Evolutionary conservation across 1,139 yeast species (phyloP).

Genomic region (Taphrina wiesneri): DNA sequence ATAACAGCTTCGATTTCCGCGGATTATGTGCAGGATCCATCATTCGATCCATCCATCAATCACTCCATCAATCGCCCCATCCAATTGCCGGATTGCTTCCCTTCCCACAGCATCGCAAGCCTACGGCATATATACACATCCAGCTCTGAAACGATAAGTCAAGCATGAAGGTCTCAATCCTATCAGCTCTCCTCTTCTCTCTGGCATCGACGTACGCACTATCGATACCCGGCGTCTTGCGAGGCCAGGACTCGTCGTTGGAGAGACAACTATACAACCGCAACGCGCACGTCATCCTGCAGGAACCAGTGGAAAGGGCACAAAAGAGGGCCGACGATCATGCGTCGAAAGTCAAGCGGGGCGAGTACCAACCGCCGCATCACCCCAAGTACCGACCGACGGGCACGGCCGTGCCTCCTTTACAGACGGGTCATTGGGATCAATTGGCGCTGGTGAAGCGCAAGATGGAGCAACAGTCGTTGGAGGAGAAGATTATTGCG

Average conservation of each 20-base stretch:
- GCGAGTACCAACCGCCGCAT: constrained; percentile 22
- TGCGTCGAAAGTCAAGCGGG: constrained; percentile 11
- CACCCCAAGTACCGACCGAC: constrained; percentile 24
- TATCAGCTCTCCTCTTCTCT: not conserved
- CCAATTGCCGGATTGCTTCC: too few relatives aligned
- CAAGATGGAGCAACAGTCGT: constrained; percentile 38
- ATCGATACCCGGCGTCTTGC: not conserved
- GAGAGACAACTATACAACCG: constrained; percentile 10
- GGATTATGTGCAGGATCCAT: too few relatives aligned
- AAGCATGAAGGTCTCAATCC: not conserved
- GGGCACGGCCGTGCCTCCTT: constrained; percentile 7
- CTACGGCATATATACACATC: too few relatives aligned
- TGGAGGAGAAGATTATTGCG: not conserved
- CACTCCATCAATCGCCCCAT: too few relatives aligned
- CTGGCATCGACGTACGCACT: not conserved
- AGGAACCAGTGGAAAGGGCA: constrained; percentile 15
- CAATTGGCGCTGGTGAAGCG: not conserved
- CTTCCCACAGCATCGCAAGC: too few relatives aligned
- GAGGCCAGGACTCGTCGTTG: not conserved
- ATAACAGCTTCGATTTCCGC: too few relatives aligned
- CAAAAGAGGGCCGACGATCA: constrained; percentile 2
- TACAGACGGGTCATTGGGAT: constrained; percentile 10
- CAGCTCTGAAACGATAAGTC: not conserved
- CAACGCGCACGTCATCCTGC: constrained; percentile 5
- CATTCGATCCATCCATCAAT: too few relatives aligned